Evolutionary conservation across 306 rosid species (phyloP).

Genomic region (Pueraria montana): DNA sequence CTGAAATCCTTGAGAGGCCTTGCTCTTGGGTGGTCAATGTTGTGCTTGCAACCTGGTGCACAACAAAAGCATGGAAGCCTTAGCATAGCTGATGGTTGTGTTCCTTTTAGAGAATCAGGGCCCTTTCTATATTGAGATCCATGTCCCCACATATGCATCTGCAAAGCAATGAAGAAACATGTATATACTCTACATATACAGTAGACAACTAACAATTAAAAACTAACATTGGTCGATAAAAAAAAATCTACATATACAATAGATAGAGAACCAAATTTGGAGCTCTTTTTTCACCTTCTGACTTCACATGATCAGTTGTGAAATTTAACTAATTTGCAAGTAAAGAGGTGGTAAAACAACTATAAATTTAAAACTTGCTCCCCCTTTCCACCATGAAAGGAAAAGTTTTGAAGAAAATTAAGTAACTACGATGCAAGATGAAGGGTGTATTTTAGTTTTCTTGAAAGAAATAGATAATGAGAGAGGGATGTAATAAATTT

Average conservation of each 20-base stretch:
- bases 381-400: neutral
- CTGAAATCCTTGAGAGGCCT: constrained; percentile 75
- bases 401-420: neutral
- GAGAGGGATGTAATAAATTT: neutral
- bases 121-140: constrained; percentile 31
- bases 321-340: neutral
- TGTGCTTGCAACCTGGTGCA: constrained; percentile 68
- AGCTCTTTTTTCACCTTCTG: neutral
- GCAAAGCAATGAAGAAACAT: neutral
- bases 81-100: constrained; percentile 34
- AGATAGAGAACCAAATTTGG: neutral
- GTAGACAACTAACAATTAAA: no score
- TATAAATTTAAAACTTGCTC: neutral
- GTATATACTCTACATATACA: no score
- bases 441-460: neutral
- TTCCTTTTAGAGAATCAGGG: constrained; percentile 30
- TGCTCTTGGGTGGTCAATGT: constrained; percentile 71
- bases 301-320: neutral
- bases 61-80: constrained; percentile 38
- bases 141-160: constrained; percentile 39
- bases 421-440: neutral
- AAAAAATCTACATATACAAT: neutral
- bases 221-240: no score
- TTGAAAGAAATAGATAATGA: neutral
- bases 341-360: neutral